Conservation (phyloP, 345 rosid species). For the Syzygium aromaticum region DNA sequence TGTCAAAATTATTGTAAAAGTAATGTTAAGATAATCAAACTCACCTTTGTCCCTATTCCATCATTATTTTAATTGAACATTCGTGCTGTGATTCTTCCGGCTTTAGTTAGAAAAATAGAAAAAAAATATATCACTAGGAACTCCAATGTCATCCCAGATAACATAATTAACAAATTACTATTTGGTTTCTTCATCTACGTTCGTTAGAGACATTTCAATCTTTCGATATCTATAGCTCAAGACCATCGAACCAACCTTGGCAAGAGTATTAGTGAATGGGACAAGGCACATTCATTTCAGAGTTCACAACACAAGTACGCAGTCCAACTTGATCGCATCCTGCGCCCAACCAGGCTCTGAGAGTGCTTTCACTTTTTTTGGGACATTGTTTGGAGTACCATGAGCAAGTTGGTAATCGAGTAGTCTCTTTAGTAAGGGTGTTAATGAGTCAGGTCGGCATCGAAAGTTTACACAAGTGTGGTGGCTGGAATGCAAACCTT, state of each 20-base stretch:
- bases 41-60: not conserved
- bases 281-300: not conserved
- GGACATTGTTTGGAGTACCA: not conserved
- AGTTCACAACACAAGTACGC: not conserved
- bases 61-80: not conserved
- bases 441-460: not conserved
- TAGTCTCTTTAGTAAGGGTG: not conserved
- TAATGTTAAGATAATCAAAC: not conserved
- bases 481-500: not conserved
- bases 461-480: not conserved
- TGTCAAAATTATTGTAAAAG: not conserved
- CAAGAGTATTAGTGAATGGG: not conserved
- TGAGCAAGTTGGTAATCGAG: not conserved
- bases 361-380: not conserved
- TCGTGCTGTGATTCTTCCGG: not conserved
- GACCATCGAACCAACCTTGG: not conserved
- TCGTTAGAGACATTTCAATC: not conserved
- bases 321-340: not conserved
- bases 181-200: not conserved
- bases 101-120: not conserved
- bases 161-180: not conserved
- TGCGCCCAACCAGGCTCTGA: accelerated
- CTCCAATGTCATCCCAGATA: not conserved
- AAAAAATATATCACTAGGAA: not conserved
- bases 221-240: not conserved